Percentiles rank a stretch among this genome's conserved stretches.
Evolutionary conservation across 805 yeast species (phyloP).

Genomic region (Candida vartiovaarae): DNA sequence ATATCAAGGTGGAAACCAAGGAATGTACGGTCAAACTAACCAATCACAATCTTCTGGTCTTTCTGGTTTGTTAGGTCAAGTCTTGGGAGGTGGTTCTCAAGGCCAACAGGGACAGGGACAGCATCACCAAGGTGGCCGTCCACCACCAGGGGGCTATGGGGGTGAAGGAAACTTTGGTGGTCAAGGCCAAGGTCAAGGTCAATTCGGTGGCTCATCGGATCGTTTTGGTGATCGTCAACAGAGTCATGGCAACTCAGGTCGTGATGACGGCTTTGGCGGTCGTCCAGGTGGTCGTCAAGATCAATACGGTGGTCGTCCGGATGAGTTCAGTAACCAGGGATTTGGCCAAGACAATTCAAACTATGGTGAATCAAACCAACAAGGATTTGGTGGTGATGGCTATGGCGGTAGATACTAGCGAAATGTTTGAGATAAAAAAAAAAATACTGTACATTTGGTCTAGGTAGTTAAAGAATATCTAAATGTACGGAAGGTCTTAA

Average conservation of each 20-base stretch:
- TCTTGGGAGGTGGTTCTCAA: conserved; percentile 7
- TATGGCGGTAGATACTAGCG: conserved; percentile 5
- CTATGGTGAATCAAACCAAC: conserved; percentile 1
- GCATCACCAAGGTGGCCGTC: background rate
- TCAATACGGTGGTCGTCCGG: background rate
- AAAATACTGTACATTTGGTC: no score
- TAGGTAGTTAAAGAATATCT: no score
- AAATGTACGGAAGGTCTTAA: no score
- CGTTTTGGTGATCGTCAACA: conserved; percentile 3
- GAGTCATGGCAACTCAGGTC: background rate
- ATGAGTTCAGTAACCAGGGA: no score
- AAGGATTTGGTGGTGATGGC: conserved; percentile 6
- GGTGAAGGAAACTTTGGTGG: background rate
- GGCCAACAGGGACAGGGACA: background rate
- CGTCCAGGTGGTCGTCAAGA: background rate
- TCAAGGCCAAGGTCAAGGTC: conserved; percentile 1
- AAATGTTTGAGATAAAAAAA: no score
- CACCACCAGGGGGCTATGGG: background rate
- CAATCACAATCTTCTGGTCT: conserved; percentile 4
- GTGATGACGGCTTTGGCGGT: background rate
- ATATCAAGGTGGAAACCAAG: background rate
- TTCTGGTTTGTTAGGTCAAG: conserved; percentile 8
- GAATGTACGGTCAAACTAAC: background rate
- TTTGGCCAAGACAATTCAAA: background rate
- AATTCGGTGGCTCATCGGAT: background rate